Conservation (phyloP, 2,329 filamentous ascomycete genomes). For the Eurotiales sp. region DNA sequence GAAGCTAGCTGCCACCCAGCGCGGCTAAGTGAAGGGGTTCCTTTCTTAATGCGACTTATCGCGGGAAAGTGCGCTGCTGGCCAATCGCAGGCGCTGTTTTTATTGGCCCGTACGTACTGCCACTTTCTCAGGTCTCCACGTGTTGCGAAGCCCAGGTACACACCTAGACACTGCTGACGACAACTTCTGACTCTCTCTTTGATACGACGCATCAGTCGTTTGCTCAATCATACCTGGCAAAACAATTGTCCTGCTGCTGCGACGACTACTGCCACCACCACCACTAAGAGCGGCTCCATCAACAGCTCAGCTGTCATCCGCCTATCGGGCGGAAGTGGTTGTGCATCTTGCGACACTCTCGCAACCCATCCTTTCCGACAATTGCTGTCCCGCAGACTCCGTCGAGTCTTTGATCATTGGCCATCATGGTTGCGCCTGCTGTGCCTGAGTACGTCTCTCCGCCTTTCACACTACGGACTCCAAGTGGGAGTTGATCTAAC, state of each 20-base stretch:
- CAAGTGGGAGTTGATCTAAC: slow-evolving; percentile 26
- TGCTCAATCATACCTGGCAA: background rate
- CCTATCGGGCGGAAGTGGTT: background rate
- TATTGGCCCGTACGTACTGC: no score
- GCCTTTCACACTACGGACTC: slow-evolving; percentile 15
- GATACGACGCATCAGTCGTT: background rate
- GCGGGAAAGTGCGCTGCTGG: background rate
- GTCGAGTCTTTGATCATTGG: slow-evolving; percentile 17
- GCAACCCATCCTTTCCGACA: background rate
- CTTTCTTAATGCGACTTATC: no score
- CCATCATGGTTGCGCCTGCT: slow-evolving; percentile 67
- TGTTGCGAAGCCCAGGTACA: slow-evolving; percentile 2
- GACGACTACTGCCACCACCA: no score
- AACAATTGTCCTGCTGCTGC: background rate
- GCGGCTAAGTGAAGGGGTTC: no score
- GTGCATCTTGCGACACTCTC: slow-evolving; percentile 1
- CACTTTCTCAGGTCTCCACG: slow-evolving; percentile 8
- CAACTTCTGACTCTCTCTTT: background rate
- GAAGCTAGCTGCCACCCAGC: slow-evolving; percentile 3
- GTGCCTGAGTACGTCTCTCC: slow-evolving; percentile 64
- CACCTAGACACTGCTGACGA: slow-evolving; percentile 6
- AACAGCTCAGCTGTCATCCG: background rate
- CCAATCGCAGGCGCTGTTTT: slow-evolving; percentile 7
- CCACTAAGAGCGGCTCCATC: background rate
- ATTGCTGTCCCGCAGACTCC: slow-evolving; percentile 4